Evolutionary conservation across 129 eudicot genomes (phyloP), one percentile per base, ranked within the genome.

Genomic region (Chrysanthemum makinoi): DNA sequence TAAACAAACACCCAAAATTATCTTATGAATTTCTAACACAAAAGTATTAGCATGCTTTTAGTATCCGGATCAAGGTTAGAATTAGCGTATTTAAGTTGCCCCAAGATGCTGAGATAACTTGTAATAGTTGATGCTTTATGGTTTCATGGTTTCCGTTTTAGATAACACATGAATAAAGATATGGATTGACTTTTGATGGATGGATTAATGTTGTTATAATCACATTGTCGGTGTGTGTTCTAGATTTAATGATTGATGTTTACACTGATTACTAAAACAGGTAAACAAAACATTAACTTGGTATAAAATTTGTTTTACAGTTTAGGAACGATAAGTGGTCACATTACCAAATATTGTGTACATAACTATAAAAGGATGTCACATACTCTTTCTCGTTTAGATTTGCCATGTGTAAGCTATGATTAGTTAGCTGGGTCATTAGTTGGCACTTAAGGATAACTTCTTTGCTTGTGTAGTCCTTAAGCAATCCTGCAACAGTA

Each of bases 401-500:
- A 43, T 35, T 56, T 56, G 14, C 10, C 8, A 5, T 44, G 26
- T 75, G 62, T 50, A 26, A 58, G 10, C 19, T 58, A 67, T 67
- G 24, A 26, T 24, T 75, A 17, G 60, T 13, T 26, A 28, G 10
- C 13, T 67, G 10, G 2, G 14, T 59, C 9, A 68, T 68, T 75
- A n/a, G 58, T 75, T 58, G 61, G 61, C 62, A 47, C 67, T 46
- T n/a, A 52, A 68, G 50, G 28, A 48, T 18, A 53, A 56, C 6
- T 10, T 66, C 4, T 75, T 66, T 66, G 35, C 60, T 16, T 54
- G 55, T 19, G 49, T 65, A 20, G 66, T 39, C 46, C 14, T 46
- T 51, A 53, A 74, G 65, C 10, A 14, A 13, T 14, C 47, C 19
- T 62, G n/a, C 66, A 62, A 62, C 13, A 2, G 6, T 14, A 62